phyloP scores from a whole-genome alignment of 345 rosid genomes.

The Eucalyptus pauciflora region DNA sequence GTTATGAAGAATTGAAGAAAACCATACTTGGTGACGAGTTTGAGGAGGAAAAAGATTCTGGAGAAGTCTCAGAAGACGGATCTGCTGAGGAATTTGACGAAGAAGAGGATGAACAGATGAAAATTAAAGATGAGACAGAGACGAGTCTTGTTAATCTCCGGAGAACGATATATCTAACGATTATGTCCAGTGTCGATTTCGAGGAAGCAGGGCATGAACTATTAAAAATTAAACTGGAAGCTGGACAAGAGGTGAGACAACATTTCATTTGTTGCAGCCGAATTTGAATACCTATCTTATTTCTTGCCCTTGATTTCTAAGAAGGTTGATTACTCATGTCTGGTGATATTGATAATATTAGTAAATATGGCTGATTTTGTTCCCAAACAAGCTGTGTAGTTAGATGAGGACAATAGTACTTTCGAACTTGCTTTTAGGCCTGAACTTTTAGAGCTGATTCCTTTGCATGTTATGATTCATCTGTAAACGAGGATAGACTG shows the following conservation, averaged over 20 bases:
- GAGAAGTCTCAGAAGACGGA: slow-evolving; percentile 44
- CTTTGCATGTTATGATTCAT: too few species aligned
- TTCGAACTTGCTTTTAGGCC: too few species aligned
- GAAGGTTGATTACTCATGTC: too few species aligned
- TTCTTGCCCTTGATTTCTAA: too few species aligned
- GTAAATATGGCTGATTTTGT: too few species aligned
- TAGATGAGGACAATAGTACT: too few species aligned
- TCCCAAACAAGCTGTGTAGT: too few species aligned
- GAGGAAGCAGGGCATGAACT: slow-evolving; percentile 97
- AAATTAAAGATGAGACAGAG: slow-evolving; percentile 84
- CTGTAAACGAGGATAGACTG: too few species aligned
- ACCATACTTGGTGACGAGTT: slow-evolving; percentile 73
- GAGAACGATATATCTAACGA: slow-evolving; percentile 86
- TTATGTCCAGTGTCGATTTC: slow-evolving; percentile 97
- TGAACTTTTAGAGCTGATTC: too few species aligned
- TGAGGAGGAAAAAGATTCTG: slow-evolving; percentile 74
- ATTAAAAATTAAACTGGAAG: slow-evolving; percentile 83
- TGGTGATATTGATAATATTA: too few species aligned
- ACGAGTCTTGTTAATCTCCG: slow-evolving; percentile 89
- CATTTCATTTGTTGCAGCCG: not conserved
- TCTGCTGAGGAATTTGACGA: slow-evolving; percentile 46
- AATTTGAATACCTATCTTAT: too few species aligned
- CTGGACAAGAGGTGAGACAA: slow-evolving; percentile 82
- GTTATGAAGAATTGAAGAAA: slow-evolving; percentile 83
- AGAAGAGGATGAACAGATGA: slow-evolving; percentile 66